Base-by-base conservation (phyloP, 1,284 basidiomycete genomes). In the Mycena sp. region DNA sequence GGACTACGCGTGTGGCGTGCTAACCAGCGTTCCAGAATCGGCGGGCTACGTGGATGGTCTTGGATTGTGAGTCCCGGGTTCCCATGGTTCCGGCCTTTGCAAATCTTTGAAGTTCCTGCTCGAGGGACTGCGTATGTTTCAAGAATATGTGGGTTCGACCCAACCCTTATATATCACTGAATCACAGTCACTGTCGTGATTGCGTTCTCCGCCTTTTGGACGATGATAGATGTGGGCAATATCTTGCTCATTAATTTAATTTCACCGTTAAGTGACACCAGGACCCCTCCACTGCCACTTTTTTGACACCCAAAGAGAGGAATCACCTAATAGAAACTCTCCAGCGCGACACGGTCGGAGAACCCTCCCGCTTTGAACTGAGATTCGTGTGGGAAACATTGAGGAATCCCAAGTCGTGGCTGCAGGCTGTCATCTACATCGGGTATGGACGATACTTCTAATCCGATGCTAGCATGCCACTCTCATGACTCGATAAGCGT, bases 241-340 rank as follows among this genome's bases (percentile, higher is more conserved):
- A 37, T n/a, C 19, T 28, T 32, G 44, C 62, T 16, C 29, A 4
- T 12, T 40, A 19, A 4, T 3, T 30, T 10, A 26, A 21, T 19
- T 45, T 43, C n/a, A 43, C 37, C 17, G 46, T 52, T 35, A 45
- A 28, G 11, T 7, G 30, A 50, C 10, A 17, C 10, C 58, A 80
- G 80, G 81, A 74, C 58, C 80, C 79, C 12, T 71, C 76, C 46
- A 81, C 79, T 3, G 80, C 80, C 5, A 77, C 71, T 11, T 64
- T 64, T 45, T 32, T 64, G 17, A 55, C 62, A 14, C 19, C 56
- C 17, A 28, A 17, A 16, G 62, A 64, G 29, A 44, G 58, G 26
- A 48, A 60, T 9, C 61, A 70, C 54, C 51, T 81, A 17, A 49
- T 78, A 11, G 69, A 68, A 16, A 68, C 74, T 50, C 65, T 82